Evolutionary conservation across 441 rosid species (phyloP), one percentile per base, ranked within the genome.

Genomic region (Erodium moschatum): DNA sequence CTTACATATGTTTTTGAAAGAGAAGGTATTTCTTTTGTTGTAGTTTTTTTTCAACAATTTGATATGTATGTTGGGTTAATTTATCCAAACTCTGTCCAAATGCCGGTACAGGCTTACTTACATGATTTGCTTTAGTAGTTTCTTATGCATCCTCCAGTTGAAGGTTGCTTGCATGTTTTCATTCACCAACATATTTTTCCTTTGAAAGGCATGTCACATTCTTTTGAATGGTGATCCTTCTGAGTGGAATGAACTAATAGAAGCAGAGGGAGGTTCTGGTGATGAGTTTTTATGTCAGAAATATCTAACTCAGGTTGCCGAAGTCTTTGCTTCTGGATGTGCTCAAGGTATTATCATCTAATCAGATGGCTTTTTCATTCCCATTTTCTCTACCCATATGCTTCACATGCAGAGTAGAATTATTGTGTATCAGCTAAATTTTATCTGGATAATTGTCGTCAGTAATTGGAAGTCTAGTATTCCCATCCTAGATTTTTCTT

Each of bases 191-290:
- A 50, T 67, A 6, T 13, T 64, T 72, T 35, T 60, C 29, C 48
- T 62, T 70, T 71, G 79, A 78, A 77, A 94, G 98, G 97, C 92
- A 73, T 83, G 87, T 80, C 85, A 70, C 76, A 79, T 85, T 80
- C 90, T 89, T 72, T 82, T 81, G 79, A 80, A 79, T 67, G 86
- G 82, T 62, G 89, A 87, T 78, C 81, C 78, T 24, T 75, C 78
- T 35, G 89, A 78, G 72, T 80, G 84, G 78, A 81, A 77, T 63
- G 85, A 82, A 77, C 69, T 81, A 62, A 76, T 83, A 50, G 96
- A 81, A 82, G 89, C 73, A 67, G 90, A 83, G 29, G 80, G 81
- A 69, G 83, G 71, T 80, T 68, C 81, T 68, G 76, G 79, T 69
- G 87, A 83, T 70, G 81, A 70, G 46, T 76, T 83, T 66, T 29